Base-by-base conservation (phyloP, 2,329 filamentous ascomycete genomes). In the Dryadomyces quercivorus region DNA sequence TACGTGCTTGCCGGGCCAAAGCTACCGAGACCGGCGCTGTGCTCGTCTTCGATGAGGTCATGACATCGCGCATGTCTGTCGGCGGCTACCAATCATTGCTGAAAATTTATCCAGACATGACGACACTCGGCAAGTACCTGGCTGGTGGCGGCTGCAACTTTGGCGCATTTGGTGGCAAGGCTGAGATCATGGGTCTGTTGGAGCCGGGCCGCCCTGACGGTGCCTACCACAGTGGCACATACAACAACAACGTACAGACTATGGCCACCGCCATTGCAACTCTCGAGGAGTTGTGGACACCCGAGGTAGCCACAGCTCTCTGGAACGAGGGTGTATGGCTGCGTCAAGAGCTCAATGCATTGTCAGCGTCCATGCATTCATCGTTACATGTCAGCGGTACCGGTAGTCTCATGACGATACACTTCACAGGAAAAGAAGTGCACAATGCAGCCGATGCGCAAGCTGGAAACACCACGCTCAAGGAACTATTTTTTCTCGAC, bases 161-260 rank as follows among this genome's bases (percentile, higher is more conserved):
- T 59, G 80, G 78, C 3, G 77, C 75, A 0, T 82, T 84, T 60
- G 79, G 80, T 3, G 79, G 79, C 0, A 64, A 69, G 60, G 52
- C 50, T 20, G 58, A 95, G 65, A 69, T 95, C 54, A 95, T 96
- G 83, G 53, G 56, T 13, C 81, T 87, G 60, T 84, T 86, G 58
- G 81, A 84, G 49, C 70, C 85, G 53, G 85, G 85, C 12, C 60
- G 58, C 72, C 1, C 64, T 84, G 21, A 9, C 63, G 2, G 63
- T 79, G 5, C 63, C 67, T 44, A 44, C 1, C 79, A 83, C 59
- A 75, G 77, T 0, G 80, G 80, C 0, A 83, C 80, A 0, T 83
- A 81, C 65, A 82, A 84, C 60, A 83, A 83, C 60, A 82, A 83
- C 60, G 59, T 72, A 1, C 64, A 84, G 13, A 75, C 75, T 2